Conservation (phyloP, 2,329 filamentous ascomycete species). For the Claviceps fusiformis region DNA sequence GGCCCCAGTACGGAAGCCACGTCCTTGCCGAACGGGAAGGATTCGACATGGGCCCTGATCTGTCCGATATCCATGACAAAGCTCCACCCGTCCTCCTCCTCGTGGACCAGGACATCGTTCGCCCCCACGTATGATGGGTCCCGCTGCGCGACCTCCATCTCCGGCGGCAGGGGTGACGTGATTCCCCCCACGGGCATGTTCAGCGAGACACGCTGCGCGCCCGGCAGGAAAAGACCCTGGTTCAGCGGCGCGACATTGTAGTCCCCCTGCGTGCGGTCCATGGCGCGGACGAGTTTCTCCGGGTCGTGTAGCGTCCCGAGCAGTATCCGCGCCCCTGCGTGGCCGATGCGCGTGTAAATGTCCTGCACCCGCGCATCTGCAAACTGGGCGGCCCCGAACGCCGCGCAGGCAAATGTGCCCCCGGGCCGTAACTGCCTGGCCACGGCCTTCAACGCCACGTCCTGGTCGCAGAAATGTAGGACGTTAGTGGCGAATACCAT, state of each 20-base stretch:
- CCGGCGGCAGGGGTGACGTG: not conserved
- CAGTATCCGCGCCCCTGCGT: not conserved
- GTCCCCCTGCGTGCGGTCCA: not conserved
- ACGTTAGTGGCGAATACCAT: constrained; percentile 9
- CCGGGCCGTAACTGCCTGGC: constrained; percentile 7
- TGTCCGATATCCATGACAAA: not conserved
- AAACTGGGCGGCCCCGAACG: not conserved
- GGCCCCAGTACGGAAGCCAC: not conserved
- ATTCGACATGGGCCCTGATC: not conserved
- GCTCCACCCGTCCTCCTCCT: not conserved
- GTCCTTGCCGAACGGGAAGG: not conserved
- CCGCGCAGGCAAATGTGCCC: constrained; percentile 8
- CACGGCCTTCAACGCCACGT: constrained; percentile 7
- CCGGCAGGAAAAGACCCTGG: not conserved
- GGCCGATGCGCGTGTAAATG: not conserved
- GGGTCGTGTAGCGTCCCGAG: not conserved
- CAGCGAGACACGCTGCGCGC: not conserved
- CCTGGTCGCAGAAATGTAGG: constrained; percentile 8
- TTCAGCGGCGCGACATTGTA: not conserved
- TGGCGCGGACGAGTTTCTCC: not conserved
- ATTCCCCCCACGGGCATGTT: not conserved
- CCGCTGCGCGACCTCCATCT: not conserved
- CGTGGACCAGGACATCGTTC: not conserved
- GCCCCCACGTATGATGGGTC: not conserved
- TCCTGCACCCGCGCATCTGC: constrained; percentile 1